Base-by-base conservation (phyloP, 164 flowering plant genomes). In the Nelumbo lutea region DNA sequence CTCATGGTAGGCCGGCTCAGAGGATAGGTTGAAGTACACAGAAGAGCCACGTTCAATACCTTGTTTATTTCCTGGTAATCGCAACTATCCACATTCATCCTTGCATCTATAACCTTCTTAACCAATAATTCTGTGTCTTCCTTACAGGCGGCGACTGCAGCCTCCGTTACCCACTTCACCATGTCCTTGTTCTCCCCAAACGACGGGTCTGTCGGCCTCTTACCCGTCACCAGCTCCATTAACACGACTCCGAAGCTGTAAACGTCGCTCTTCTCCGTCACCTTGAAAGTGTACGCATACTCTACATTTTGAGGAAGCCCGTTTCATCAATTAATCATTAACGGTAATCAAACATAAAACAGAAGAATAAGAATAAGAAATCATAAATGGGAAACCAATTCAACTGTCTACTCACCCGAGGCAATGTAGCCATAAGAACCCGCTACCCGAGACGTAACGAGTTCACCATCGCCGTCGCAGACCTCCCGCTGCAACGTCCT, bases 381-480 rank as follows among this genome's bases (percentile, higher is more conserved):
- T 27, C 27, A 27, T 27, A 27, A 27, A 27, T 27, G 27, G 27
- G 27, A 27, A 27, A 27, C 27, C 27, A 27, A 27, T 27, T 27
- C 27, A 27, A 27, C 27, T 27, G 6, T 0, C 2, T 38, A 45
- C 84, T 76, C 59, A 88, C 97, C 97, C 4, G 97, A 95, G 2
- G 97, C 97, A 63, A 91, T 89, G 73, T 91, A 89, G 73, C 97
- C 97, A 61, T 73, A 85, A 46, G 97, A 86, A 38, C 97, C 97
- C 52, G 91, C 95, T 4, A 91, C 78, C 0, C 76, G 69, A 1
- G 96, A 86, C 88, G 80, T 80, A 69, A 44, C 68, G 41, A 39
- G 57, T 10, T 62, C 76, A 1, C 69, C 77, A 10, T 67, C 63
- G 38, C 70, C 67, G 6, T 27, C 80, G 1, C 58, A 68, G 0